Evolutionary conservation across 2,329 filamentous ascomycete genomes (phyloP).

Genomic region (Colletotrichum tabaci): DNA sequence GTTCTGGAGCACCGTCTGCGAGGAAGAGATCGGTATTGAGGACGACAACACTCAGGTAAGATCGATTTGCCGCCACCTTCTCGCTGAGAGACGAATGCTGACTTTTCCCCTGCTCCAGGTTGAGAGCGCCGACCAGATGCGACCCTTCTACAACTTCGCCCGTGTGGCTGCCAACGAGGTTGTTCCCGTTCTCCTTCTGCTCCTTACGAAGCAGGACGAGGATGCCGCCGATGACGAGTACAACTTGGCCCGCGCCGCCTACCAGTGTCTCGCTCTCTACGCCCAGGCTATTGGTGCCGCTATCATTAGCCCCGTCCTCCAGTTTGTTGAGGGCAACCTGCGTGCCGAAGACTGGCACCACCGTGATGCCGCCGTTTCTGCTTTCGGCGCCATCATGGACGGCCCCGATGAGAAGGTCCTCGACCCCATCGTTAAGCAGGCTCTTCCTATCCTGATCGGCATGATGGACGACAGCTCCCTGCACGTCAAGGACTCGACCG

Average conservation of each 20-base stretch:
- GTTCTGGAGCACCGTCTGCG: slow-evolving; percentile 99
- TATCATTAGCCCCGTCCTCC: slow-evolving; percentile 88
- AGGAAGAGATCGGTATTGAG: slow-evolving; percentile 98
- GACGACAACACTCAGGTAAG: slow-evolving; percentile 89
- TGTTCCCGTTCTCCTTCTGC: slow-evolving; percentile 88
- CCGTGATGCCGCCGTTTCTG: slow-evolving; percentile 95
- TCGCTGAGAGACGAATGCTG: slow-evolving; percentile 21
- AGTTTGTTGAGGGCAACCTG: slow-evolving; percentile 93
- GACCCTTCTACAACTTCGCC: slow-evolving; percentile 96
- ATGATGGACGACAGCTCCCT: slow-evolving; percentile 93
- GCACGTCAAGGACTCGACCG: slow-evolving; percentile 95
- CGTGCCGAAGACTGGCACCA: slow-evolving; percentile 94
- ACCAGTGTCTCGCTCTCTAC: slow-evolving; percentile 97
- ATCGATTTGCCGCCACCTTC: slow-evolving; percentile 45
- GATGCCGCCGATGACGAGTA: slow-evolving; percentile 98
- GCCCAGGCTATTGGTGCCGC: slow-evolving; percentile 89
- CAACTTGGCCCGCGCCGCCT: slow-evolving; percentile 94
- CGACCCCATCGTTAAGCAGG: slow-evolving; percentile 95
- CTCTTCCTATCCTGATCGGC: slow-evolving; percentile 88
- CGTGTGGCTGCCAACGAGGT: slow-evolving; percentile 94
- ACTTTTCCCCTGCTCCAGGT: slow-evolving; percentile 53
- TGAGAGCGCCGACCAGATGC: slow-evolving; percentile 86
- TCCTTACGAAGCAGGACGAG: slow-evolving; percentile 97
- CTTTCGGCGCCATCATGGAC: slow-evolving; percentile 99
- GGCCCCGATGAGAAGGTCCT: slow-evolving; percentile 94